Evolutionary conservation across 257 asterid species (phyloP).

Genomic region (Avicennia marina): DNA sequence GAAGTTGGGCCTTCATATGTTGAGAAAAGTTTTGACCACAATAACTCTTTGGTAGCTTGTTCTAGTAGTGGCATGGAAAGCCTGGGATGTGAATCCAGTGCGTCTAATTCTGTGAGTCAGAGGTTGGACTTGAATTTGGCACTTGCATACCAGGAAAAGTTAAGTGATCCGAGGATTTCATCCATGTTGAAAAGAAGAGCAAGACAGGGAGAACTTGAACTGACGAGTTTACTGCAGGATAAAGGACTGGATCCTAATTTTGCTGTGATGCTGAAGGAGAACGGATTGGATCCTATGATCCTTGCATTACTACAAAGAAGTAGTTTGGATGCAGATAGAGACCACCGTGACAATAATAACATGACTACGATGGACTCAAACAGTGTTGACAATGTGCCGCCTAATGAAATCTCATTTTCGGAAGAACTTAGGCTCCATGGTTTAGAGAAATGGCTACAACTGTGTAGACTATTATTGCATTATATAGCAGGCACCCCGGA

Average conservation of each 20-base stretch:
- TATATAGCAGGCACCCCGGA: conserved; percentile 91
- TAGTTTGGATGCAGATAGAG: conserved; percentile 99
- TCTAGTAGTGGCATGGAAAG: conserved; percentile 95
- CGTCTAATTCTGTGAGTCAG: conserved; percentile 80
- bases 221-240: conserved; percentile 80
- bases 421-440: conserved; percentile 96
- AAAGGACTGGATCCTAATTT: conserved; percentile 99
- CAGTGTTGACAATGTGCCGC: conserved; percentile 54
- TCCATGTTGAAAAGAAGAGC: conserved; percentile 77
- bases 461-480: conserved; percentile 73
- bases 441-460: conserved; percentile 86
- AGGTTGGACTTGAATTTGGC: conserved; percentile 85
- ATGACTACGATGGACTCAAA: conserved; percentile 51
- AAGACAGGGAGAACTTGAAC: conserved; percentile 80
- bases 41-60: conserved; percentile 68
- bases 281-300: conserved; percentile 94
- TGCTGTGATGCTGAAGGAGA: conserved; percentile 98
- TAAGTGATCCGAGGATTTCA: conserved; percentile 84
- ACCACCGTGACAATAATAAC: conserved; percentile 77
- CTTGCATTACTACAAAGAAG: conserved; percentile 97
- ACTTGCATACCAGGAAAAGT: conserved; percentile 85
- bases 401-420: conserved; percentile 87
- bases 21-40: conserved; percentile 66
- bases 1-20: conserved; percentile 83
- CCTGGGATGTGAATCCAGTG: conserved; percentile 87